phyloP scores from a whole-genome alignment of 768 basidiomycete genomes.

The Paxillus rubicundulus region DNA sequence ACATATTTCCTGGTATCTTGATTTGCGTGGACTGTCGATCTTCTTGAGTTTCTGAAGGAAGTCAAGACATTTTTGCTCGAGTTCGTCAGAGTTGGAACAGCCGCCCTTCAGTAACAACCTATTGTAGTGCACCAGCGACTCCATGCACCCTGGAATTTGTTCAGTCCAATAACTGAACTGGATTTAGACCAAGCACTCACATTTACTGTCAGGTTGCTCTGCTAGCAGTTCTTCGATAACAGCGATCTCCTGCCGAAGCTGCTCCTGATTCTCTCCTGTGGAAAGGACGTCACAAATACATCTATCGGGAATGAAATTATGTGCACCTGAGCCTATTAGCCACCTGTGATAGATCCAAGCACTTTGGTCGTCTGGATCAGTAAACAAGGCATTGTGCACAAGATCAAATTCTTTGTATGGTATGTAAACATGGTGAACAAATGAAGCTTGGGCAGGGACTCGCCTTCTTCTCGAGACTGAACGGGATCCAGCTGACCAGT shows the following conservation, averaged over 20 bases:
- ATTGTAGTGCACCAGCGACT: constrained; percentile 85
- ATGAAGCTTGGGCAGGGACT: constrained; percentile 11
- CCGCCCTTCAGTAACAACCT: constrained; percentile 58
- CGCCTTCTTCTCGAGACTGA: constrained; percentile 70
- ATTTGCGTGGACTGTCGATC: constrained; percentile 64
- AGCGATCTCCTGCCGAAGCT: constrained; percentile 72
- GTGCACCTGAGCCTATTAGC: constrained; percentile 78
- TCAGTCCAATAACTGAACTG: not conserved
- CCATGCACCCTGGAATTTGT: constrained; percentile 78
- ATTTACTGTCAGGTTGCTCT: constrained; percentile 92
- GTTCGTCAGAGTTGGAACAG: constrained; percentile 33
- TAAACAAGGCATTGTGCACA: constrained; percentile 91
- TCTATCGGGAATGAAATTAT: not conserved
- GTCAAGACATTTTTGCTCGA: constrained; percentile 45
- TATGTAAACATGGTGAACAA: not conserved
- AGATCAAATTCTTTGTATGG: constrained; percentile 77
- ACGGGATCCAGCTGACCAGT: constrained; percentile 48
- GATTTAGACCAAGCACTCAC: constrained; percentile 41
- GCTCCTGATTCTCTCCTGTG: constrained; percentile 53
- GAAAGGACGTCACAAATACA: not conserved
- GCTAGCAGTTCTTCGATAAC: constrained; percentile 81
- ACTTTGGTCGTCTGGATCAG: constrained; percentile 93
- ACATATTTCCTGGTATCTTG: constrained; percentile 71
- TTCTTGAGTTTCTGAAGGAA: constrained; percentile 54
- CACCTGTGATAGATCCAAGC: constrained; percentile 99